A percentile compares a stretch with the other conserved stretches of the same genome.
Evolutionary conservation across 805 yeast species (phyloP).

Genomic region (Lachancea sp.): DNA sequence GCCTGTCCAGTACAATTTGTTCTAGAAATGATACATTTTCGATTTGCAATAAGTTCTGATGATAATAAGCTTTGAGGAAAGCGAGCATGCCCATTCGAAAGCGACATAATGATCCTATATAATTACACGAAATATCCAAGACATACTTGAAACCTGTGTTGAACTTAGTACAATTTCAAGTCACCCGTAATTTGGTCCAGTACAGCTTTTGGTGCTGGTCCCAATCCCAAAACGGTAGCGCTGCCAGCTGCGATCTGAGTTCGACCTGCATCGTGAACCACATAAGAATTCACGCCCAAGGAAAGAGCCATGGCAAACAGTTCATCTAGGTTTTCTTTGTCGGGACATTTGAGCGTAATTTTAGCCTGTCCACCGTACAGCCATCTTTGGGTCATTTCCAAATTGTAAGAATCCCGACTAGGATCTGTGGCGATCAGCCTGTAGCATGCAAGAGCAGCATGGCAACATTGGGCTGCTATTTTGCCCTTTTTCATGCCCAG

Average conservation of each 20-base stretch:
- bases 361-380: slow-evolving; percentile 84
- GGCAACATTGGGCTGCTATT: slow-evolving; percentile 95
- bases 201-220: slow-evolving; percentile 86
- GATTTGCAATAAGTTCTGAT: background rate
- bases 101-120: slow-evolving; percentile 1
- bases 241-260: slow-evolving; percentile 96
- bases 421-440: slow-evolving; percentile 52
- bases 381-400: slow-evolving; percentile 70
- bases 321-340: slow-evolving; percentile 62
- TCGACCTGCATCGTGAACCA: slow-evolving; percentile 94
- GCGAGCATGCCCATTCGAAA: background rate
- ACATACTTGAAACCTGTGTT: too few relatives aligned
- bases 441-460: slow-evolving; percentile 92
- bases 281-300: slow-evolving; percentile 67
- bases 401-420: slow-evolving; percentile 47
- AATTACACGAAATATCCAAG: background rate
- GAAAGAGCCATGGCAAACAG: slow-evolving; percentile 77
- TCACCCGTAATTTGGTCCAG: slow-evolving; percentile 78
- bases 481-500: slow-evolving; percentile 91
- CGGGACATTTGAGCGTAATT: slow-evolving; percentile 71
- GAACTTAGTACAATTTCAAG: slow-evolving; percentile 58
- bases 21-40: background rate
- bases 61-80: background rate
- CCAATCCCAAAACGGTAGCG: slow-evolving; percentile 92
- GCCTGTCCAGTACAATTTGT: too few relatives aligned